phyloP scores from a whole-genome alignment of 352 stramenopile species.

The Elongisporangium senticosum region DNA sequence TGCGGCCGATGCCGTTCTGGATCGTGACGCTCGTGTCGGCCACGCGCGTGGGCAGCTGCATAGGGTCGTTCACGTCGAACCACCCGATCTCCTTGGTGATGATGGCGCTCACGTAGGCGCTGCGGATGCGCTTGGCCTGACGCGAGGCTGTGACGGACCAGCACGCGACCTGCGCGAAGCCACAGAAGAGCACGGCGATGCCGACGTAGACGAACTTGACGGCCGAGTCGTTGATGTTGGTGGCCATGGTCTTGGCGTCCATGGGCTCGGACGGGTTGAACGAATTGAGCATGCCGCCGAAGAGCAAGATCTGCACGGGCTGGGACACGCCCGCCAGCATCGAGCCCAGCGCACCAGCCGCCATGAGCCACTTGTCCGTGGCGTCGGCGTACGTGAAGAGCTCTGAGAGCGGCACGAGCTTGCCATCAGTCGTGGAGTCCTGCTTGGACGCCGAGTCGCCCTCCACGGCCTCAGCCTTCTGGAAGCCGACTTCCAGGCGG shows the following conservation, averaged over 20 bases:
- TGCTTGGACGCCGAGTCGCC: conserved; percentile 14
- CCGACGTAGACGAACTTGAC: conserved; percentile 54
- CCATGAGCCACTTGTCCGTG: conserved; percentile 53
- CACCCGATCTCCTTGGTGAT: conserved; percentile 61
- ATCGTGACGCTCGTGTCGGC: conserved; percentile 53
- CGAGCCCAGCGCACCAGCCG: conserved; percentile 33
- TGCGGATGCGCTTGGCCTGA: conserved; percentile 53
- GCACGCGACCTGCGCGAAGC: conserved; percentile 49
- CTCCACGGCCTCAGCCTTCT: neutral
- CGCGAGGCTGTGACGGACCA: conserved; percentile 61
- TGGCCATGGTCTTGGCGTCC: conserved; percentile 13
- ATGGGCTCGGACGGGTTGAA: conserved; percentile 43
- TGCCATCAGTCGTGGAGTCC: conserved; percentile 11
- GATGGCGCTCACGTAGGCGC: conserved; percentile 47
- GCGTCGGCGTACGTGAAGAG: conserved; percentile 56
- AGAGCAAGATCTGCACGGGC: conserved; percentile 65
- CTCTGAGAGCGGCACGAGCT: conserved; percentile 34
- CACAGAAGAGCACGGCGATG: conserved; percentile 41
- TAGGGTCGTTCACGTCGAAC: conserved; percentile 65
- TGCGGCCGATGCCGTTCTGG: conserved; percentile 58
- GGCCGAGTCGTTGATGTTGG: conserved; percentile 25
- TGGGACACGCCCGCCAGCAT: conserved; percentile 40
- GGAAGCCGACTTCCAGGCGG: conserved; percentile 17
- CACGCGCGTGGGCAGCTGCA: conserved; percentile 42
- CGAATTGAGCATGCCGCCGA: conserved; percentile 66